Conservation (phyloP, 306 rosid genomes). For the Hippophae rhamnoides region DNA sequence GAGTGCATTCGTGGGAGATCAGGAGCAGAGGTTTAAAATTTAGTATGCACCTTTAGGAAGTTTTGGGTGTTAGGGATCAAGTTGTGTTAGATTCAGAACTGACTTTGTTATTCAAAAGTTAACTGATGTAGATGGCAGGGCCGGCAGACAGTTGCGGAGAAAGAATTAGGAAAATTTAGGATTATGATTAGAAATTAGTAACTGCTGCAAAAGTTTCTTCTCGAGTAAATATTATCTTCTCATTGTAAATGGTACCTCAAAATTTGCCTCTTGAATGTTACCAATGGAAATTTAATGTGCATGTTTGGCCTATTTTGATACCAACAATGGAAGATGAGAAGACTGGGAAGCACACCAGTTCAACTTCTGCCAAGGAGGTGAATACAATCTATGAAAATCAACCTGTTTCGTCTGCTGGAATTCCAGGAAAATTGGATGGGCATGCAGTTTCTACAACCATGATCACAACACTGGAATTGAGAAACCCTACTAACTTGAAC, state of each 20-base stretch:
- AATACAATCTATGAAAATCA: constrained; percentile 21
- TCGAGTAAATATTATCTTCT: too few species aligned
- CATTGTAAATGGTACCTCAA: neutral
- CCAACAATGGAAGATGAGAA: constrained; percentile 55
- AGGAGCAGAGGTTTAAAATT: too few species aligned
- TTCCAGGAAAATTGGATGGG: constrained; percentile 36
- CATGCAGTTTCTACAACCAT: constrained; percentile 54
- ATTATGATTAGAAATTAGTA: too few species aligned
- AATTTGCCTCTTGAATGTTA: neutral
- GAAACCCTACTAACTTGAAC: constrained; percentile 38
- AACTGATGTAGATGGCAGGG: too few species aligned
- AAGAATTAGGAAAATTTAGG: too few species aligned
- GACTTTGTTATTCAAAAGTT: too few species aligned
- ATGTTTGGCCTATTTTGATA: constrained; percentile 12
- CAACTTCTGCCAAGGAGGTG: constrained; percentile 33
- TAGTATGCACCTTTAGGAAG: too few species aligned
- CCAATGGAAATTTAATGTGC: constrained; percentile 5
- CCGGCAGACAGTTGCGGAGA: too few species aligned
- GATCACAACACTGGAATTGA: constrained; percentile 52
- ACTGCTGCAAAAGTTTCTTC: too few species aligned
- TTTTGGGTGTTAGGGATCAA: too few species aligned
- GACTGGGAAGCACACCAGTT: constrained; percentile 33
- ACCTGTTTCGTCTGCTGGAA: constrained; percentile 26
- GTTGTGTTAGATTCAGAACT: too few species aligned
- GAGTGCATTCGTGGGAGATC: too few species aligned